These are phyloP conservation scores for Pyricularia sp. DNA, from an alignment of 2,329 filamentous ascomycete genomes.

Conservation along the genomic window DNA sequence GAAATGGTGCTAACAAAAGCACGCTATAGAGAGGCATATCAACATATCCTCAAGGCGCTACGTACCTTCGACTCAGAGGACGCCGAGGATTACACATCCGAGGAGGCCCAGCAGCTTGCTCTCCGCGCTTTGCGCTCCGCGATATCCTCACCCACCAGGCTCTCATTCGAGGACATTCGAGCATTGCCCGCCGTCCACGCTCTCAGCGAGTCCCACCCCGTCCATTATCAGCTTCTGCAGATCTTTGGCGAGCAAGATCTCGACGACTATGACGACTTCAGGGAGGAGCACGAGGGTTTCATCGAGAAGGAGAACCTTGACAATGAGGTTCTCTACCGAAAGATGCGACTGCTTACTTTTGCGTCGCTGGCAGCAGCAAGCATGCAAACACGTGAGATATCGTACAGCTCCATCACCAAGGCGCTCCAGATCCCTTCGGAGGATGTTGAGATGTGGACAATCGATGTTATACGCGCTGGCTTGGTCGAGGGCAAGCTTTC, in stretches of 20 bases:
- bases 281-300: slow-evolving; percentile 79
- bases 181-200: slow-evolving; percentile 75
- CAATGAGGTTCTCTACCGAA: slow-evolving; percentile 65
- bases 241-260: slow-evolving; percentile 90
- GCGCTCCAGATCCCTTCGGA: slow-evolving; percentile 69
- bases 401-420: slow-evolving; percentile 73
- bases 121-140: slow-evolving; percentile 42
- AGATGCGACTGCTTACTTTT: slow-evolving; percentile 92
- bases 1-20: neutral
- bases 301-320: slow-evolving; percentile 65
- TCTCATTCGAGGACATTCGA: slow-evolving; percentile 69
- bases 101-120: slow-evolving; percentile 47
- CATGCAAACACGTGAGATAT: slow-evolving; percentile 71
- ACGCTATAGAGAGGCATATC: slow-evolving; percentile 42
- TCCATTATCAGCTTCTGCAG: slow-evolving; percentile 84
- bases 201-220: slow-evolving; percentile 68
- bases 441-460: slow-evolving; percentile 97
- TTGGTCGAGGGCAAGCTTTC: slow-evolving; percentile 94
- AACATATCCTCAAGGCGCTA: slow-evolving; percentile 51
- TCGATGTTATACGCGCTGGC: slow-evolving; percentile 91
- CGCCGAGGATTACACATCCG: slow-evolving; percentile 40
- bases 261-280: slow-evolving; percentile 92
- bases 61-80: slow-evolving; percentile 45
- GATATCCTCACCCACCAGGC: slow-evolving; percentile 40
- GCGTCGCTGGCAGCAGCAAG: slow-evolving; percentile 71